Conservation (phyloP, 352 stramenopile species). For the Pythium brachiatum region DNA sequence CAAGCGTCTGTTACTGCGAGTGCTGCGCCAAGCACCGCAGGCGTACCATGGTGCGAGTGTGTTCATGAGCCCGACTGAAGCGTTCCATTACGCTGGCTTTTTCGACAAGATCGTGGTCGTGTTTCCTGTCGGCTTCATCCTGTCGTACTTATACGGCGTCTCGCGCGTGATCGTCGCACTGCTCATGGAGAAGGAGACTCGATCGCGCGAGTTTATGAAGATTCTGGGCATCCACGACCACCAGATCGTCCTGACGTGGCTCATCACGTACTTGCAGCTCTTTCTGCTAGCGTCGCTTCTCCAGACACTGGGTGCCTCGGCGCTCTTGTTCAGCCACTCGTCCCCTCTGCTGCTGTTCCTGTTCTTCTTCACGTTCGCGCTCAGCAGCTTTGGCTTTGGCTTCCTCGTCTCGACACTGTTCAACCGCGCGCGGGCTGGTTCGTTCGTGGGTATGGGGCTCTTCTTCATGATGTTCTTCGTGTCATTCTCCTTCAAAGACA, state of each 20-base stretch:
- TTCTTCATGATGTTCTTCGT: conserved; percentile 85
- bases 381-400: conserved; percentile 74
- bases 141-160: conserved; percentile 92
- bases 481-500: conserved; percentile 70
- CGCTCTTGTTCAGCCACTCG: conserved; percentile 51
- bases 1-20: conserved; percentile 37
- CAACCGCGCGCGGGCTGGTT: conserved; percentile 46
- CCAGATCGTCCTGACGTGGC: conserved; percentile 51
- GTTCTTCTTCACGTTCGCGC: conserved; percentile 77
- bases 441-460: conserved; percentile 66
- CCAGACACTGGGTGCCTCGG: conserved; percentile 35
- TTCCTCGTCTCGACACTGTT: conserved; percentile 77
- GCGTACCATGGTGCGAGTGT: conserved; percentile 45
- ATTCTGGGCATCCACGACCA: conserved; percentile 88
- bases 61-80: conserved; percentile 47
- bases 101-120: conserved; percentile 74
- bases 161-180: conserved; percentile 89
- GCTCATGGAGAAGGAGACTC: conserved; percentile 91
- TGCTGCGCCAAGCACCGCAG: conserved; percentile 61
- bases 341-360: conserved; percentile 39
- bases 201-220: conserved; percentile 88
- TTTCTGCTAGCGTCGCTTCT: conserved; percentile 46
- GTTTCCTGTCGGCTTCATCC: conserved; percentile 88
- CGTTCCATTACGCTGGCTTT: conserved; percentile 66
- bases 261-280: conserved; percentile 78